Conservation (phyloP, 768 basidiomycete genomes). For the Flagelloscypha sp. region DNA sequence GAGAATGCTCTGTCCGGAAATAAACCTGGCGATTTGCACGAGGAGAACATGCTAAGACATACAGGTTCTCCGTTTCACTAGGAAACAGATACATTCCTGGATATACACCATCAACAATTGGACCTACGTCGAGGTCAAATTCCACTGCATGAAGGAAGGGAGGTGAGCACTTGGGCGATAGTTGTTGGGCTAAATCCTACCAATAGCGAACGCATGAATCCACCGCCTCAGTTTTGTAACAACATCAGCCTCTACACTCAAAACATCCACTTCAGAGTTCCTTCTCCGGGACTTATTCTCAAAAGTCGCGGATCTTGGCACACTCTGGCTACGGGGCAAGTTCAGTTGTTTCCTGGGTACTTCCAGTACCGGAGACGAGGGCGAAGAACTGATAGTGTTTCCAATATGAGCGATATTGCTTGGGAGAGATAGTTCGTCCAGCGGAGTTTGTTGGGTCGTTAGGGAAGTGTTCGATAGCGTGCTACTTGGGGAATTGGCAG, state of each 20-base stretch:
- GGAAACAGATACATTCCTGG: conserved; percentile 58
- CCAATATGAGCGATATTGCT: too few relatives aligned
- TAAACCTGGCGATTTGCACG: conserved; percentile 6
- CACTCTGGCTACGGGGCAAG: too few relatives aligned
- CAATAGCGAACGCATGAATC: conserved; percentile 61
- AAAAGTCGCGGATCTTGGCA: too few relatives aligned
- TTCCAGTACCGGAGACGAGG: too few relatives aligned
- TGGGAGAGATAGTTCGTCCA: too few relatives aligned
- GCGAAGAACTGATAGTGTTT: too few relatives aligned
- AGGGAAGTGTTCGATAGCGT: too few relatives aligned
- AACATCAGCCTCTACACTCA: conserved; percentile 41
- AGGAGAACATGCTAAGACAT: conserved; percentile 18
- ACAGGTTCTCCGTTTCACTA: conserved; percentile 80
- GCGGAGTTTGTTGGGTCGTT: too few relatives aligned
- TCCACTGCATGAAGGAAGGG: conserved; percentile 45
- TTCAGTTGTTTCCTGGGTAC: too few relatives aligned
- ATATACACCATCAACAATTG: conserved; percentile 63
- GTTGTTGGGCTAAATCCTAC: conserved; percentile 24
- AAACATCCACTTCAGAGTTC: conserved; percentile 27
- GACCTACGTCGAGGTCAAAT: conserved; percentile 85
- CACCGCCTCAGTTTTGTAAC: conserved; percentile 50
- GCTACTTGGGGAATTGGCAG: too few relatives aligned
- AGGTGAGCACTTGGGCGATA: not conserved
- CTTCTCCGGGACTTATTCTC: conserved; percentile 22
- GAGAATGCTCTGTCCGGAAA: conserved; percentile 66